These are phyloP conservation scores for Sequoiadendron giganteum DNA, from an alignment of 75 land plant species.

Conservation along the genomic window DNA sequence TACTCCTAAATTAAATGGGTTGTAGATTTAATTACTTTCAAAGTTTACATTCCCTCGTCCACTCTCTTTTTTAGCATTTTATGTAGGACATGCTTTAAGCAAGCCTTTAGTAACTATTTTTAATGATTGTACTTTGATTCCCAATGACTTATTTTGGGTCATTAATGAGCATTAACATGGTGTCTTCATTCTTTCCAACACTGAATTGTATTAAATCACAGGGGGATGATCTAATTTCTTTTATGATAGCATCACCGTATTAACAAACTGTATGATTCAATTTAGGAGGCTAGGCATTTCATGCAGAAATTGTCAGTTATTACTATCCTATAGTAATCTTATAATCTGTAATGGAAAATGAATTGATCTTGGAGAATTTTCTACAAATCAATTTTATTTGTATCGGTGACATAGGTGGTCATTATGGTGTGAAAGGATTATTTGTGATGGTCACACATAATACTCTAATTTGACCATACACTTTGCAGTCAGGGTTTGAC, in stretches of 20 bases:
- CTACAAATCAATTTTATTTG: too few species aligned
- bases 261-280: too few species aligned
- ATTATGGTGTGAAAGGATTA: neutral
- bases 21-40: neutral
- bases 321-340: too few species aligned
- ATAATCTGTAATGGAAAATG: too few species aligned
- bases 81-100: neutral
- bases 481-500: neutral
- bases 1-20: neutral
- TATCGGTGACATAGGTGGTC: neutral
- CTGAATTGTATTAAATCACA: neutral
- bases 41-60: neutral
- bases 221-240: neutral
- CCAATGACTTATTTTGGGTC: neutral
- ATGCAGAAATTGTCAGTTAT: too few species aligned
- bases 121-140: neutral
- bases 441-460: neutral
- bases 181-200: neutral
- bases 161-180: neutral
- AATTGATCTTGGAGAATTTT: too few species aligned
- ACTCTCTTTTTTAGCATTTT: neutral
- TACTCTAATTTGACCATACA: neutral
- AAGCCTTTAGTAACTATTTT: neutral
- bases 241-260: too few species aligned
- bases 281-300: too few species aligned